Percentiles rank a stretch among this genome's conserved stretches.
Conservation (phyloP, 495 filamentous ascomycete species). For the Aspergillus funiculosus region DNA sequence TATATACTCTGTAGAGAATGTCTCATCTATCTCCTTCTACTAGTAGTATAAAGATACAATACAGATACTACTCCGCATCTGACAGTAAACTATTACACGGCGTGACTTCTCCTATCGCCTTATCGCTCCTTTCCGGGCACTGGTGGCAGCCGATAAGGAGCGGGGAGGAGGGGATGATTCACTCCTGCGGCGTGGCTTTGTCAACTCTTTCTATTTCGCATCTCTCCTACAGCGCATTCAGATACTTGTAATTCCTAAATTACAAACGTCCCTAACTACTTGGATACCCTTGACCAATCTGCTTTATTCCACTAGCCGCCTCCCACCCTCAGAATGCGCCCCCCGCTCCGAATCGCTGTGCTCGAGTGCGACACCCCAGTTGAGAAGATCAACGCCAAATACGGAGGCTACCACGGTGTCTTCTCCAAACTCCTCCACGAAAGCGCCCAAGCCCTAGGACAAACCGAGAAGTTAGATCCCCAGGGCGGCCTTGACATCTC, state of each 20-base stretch:
- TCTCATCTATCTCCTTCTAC: too few relatives aligned
- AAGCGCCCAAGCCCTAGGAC: constrained; percentile 40
- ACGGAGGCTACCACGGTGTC: constrained; percentile 66
- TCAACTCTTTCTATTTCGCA: background rate
- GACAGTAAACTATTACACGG: too few relatives aligned
- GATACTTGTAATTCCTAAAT: background rate
- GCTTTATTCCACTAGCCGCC: background rate
- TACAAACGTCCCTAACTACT: too few relatives aligned
- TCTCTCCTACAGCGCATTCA: background rate
- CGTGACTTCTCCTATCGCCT: too few relatives aligned
- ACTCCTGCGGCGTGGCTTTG: background rate
- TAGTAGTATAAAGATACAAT: too few relatives aligned
- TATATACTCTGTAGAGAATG: too few relatives aligned
- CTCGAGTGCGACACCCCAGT: constrained; percentile 76
- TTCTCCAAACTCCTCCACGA: constrained; percentile 58
- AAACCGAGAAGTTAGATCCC: constrained; percentile 31
- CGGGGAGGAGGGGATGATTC: background rate
- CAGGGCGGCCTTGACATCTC: constrained; percentile 52
- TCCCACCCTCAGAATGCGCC: constrained; percentile 27
- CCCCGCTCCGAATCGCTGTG: constrained; percentile 72
- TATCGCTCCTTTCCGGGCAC: too few relatives aligned
- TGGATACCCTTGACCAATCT: background rate
- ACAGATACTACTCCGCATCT: too few relatives aligned
- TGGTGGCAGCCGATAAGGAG: background rate
- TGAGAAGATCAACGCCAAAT: constrained; percentile 50